phyloP scores from a whole-genome alignment of 495 filamentous ascomycete genomes.

The Daldinia childiae region DNA sequence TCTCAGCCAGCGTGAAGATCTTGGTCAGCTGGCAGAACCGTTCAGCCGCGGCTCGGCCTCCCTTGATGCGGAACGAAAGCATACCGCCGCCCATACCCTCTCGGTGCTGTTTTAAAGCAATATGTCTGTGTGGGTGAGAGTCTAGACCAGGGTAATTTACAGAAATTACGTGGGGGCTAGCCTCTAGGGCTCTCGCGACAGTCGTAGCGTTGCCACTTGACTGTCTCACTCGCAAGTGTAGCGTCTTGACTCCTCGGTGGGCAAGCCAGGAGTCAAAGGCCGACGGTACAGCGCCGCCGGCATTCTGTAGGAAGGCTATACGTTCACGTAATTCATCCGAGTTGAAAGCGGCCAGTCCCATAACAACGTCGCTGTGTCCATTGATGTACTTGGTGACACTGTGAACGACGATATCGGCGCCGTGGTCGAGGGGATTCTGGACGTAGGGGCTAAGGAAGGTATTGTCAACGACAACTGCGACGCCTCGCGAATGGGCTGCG shows the following conservation, averaged over 20 bases:
- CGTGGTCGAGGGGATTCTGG: conserved; percentile 94
- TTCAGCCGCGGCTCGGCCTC: conserved; percentile 86
- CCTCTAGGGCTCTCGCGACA: conserved; percentile 79
- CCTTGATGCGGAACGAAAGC: conserved; percentile 94
- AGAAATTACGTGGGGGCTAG: conserved; percentile 78
- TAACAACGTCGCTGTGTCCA: conserved; percentile 95
- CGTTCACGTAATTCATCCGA: conserved; percentile 77
- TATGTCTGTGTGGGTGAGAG: conserved; percentile 84
- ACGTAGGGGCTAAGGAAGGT: conserved; percentile 97
- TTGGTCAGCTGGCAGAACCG: conserved; percentile 89
- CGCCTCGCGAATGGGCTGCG: conserved; percentile 85
- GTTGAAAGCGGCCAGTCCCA: conserved; percentile 98
- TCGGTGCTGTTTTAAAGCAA: conserved; percentile 90
- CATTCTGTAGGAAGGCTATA: conserved; percentile 93
- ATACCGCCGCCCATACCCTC: conserved; percentile 96
- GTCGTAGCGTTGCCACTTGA: conserved; percentile 82
- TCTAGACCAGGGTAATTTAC: conserved; percentile 96
- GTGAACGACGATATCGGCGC: conserved; percentile 98
- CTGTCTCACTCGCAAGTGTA: conserved; percentile 90
- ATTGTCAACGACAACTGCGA: conserved; percentile 97
- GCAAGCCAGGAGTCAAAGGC: conserved; percentile 98
- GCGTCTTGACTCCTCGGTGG: conserved; percentile 96
- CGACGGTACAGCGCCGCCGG: conserved; percentile 92
- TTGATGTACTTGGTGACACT: conserved; percentile 99
- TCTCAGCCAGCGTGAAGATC: conserved; percentile 94